Percentiles rank a stretch among this genome's conserved stretches.
These are phyloP conservation scores for Fusarium dlaminii DNA, from an alignment of 2,329 filamentous ascomycete species.

Conservation along the genomic window DNA sequence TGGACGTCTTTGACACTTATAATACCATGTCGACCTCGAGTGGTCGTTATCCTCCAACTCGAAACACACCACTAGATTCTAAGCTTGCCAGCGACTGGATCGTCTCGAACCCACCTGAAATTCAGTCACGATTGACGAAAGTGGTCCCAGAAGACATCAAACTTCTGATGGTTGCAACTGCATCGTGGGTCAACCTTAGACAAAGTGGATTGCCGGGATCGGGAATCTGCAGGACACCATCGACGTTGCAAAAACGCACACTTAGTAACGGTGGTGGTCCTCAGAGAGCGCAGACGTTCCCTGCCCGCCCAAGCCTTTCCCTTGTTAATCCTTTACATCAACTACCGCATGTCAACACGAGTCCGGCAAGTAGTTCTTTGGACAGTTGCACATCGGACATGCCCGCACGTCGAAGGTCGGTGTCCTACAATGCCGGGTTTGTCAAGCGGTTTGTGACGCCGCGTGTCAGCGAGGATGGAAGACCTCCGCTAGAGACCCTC, in stretches of 20 bases:
- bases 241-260: slow-evolving; percentile 40
- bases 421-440: slow-evolving; percentile 40
- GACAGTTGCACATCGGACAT: slow-evolving; percentile 31
- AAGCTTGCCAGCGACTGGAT: slow-evolving; percentile 33
- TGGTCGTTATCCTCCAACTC: slow-evolving; percentile 58
- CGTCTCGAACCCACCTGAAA: slow-evolving; percentile 28
- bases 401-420: slow-evolving; percentile 36
- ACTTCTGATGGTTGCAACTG: slow-evolving; percentile 51
- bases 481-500: slow-evolving; percentile 34
- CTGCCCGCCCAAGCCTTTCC: slow-evolving; percentile 31
- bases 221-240: slow-evolving; percentile 43
- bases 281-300: slow-evolving; percentile 33
- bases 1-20: slow-evolving; percentile 77
- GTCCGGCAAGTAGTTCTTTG: slow-evolving; percentile 27
- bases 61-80: slow-evolving; percentile 44
- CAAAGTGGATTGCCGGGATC: slow-evolving; percentile 49
- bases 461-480: slow-evolving; percentile 39
- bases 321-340: slow-evolving; percentile 16
- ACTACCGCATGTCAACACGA: slow-evolving; percentile 27
- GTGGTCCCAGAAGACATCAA: slow-evolving; percentile 48
- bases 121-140: slow-evolving; percentile 45
- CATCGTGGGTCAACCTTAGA: slow-evolving; percentile 51
- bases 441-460: slow-evolving; percentile 39
- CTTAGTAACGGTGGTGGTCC: slow-evolving; percentile 29
- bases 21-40: slow-evolving; percentile 63